Evolutionary conservation across 306 rosid genomes (phyloP).

Genomic region (Pyrus communis): DNA sequence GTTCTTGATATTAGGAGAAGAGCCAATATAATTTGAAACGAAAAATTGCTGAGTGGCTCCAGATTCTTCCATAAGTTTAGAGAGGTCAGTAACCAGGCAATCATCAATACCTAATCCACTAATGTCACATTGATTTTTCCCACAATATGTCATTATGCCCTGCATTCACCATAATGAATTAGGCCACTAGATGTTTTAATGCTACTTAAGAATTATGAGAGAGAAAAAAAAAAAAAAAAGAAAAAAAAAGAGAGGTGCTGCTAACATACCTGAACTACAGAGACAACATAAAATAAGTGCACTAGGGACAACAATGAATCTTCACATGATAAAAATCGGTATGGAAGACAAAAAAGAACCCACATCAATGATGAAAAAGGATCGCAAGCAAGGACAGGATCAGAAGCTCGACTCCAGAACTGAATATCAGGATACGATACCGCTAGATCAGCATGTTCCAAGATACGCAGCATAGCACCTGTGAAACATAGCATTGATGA

Average conservation of each 20-base stretch:
- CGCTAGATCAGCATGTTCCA: constrained; percentile 43
- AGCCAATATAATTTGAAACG: constrained; percentile 48
- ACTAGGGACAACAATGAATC: constrained; percentile 74
- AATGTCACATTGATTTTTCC: constrained; percentile 33
- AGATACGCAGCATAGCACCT: constrained; percentile 53
- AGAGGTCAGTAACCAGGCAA: constrained; percentile 66
- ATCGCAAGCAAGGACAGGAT: constrained; percentile 75
- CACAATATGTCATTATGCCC: constrained; percentile 57
- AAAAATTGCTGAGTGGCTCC: constrained; percentile 43
- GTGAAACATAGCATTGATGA: constrained; percentile 18
- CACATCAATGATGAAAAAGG: constrained; percentile 96
- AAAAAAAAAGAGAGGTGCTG: constrained; percentile 4
- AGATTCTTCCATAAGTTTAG: constrained; percentile 43
- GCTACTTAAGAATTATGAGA: constrained; percentile 6
- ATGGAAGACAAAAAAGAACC: constrained; percentile 87
- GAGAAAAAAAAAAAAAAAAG: constrained; percentile 5
- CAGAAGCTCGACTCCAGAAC: constrained; percentile 77
- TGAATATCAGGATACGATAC: constrained; percentile 41
- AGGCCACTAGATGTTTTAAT: constrained; percentile 1
- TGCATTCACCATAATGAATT: constrained; percentile 33
- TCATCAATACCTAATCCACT: constrained; percentile 38
- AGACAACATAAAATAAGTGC: constrained; percentile 72
- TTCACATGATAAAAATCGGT: constrained; percentile 70
- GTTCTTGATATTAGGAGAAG: constrained; percentile 46
- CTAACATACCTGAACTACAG: constrained; percentile 72